Conservation (phyloP, 805 yeast genomes). For the Debaryomyces tyrocola region DNA sequence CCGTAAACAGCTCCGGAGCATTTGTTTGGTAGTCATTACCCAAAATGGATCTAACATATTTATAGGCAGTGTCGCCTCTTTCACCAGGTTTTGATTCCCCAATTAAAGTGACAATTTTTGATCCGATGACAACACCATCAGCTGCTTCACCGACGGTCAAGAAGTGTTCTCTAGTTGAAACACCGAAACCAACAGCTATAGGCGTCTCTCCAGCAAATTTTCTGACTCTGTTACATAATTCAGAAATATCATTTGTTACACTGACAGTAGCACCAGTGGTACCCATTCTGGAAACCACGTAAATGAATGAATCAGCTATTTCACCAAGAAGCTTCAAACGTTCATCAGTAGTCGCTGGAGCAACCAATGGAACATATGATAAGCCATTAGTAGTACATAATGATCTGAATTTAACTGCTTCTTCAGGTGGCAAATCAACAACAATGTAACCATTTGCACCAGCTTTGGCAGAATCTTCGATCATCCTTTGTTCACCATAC, state of each 20-base stretch:
- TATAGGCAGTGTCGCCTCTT: slow-evolving; percentile 62
- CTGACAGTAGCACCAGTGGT: slow-evolving; percentile 85
- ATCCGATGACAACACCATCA: slow-evolving; percentile 96
- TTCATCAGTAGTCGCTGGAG: slow-evolving; percentile 94
- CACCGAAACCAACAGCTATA: slow-evolving; percentile 96
- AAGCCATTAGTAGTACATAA: slow-evolving; percentile 66
- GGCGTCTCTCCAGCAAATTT: slow-evolving; percentile 63
- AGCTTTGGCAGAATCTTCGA: slow-evolving; percentile 74
- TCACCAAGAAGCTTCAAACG: slow-evolving; percentile 74
- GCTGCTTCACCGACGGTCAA: slow-evolving; percentile 73
- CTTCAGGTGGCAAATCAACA: slow-evolving; percentile 98
- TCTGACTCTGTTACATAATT: slow-evolving; percentile 73
- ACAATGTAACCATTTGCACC: slow-evolving; percentile 96
- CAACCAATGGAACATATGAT: slow-evolving; percentile 89
- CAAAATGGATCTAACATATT: slow-evolving; percentile 68
- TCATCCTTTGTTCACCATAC: slow-evolving; percentile 85
- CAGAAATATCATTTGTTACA: slow-evolving; percentile 62
- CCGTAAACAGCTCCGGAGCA: slow-evolving; percentile 27
- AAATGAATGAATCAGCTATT: slow-evolving; percentile 93
- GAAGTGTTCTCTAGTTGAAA: slow-evolving; percentile 90
- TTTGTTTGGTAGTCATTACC: slow-evolving; percentile 47
- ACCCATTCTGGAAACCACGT: slow-evolving; percentile 97
- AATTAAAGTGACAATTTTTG: slow-evolving; percentile 72
- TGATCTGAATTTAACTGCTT: slow-evolving; percentile 83
- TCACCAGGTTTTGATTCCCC: slow-evolving; percentile 61